Evolutionary conservation across 1,284 basidiomycete genomes (phyloP).

Genomic region (Salmacisia buchloeana): DNA sequence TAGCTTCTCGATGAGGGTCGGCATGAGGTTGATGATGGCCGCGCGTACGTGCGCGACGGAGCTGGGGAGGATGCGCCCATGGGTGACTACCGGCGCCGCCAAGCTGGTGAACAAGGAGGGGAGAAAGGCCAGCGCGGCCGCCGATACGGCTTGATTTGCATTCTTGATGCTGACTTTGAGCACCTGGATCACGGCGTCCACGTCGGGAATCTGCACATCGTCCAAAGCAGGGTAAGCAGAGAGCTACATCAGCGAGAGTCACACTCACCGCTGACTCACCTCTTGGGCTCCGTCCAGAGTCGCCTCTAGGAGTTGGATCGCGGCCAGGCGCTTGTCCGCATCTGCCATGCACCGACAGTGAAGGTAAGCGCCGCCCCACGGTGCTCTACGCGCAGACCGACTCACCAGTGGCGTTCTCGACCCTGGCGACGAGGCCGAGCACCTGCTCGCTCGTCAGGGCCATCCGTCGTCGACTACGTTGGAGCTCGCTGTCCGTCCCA

Average conservation of each 20-base stretch:
- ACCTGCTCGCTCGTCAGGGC: slow-evolving; percentile 5
- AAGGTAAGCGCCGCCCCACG: too few relatives aligned
- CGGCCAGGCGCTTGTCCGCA: slow-evolving; percentile 5
- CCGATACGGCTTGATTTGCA: slow-evolving; percentile 67
- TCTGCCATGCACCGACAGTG: neutral
- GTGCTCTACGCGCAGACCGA: too few relatives aligned
- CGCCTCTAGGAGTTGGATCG: neutral
- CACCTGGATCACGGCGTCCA: slow-evolving; percentile 28
- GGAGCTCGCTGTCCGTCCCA: too few relatives aligned
- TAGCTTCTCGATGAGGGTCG: slow-evolving; percentile 71
- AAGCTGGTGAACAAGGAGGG: slow-evolving; percentile 33
- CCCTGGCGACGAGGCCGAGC: neutral
- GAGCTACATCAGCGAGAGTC: too few relatives aligned
- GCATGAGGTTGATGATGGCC: slow-evolving; percentile 63
- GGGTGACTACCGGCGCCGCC: slow-evolving; percentile 33
- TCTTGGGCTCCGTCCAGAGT: neutral
- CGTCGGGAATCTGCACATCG: slow-evolving; percentile 21
- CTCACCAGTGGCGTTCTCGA: slow-evolving; percentile 5
- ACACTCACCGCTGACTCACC: neutral
- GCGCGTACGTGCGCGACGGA: slow-evolving; percentile 61
- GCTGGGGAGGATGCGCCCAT: slow-evolving; percentile 51
- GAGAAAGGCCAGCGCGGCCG: slow-evolving; percentile 43
- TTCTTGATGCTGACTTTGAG: slow-evolving; percentile 71
- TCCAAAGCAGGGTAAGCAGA: neutral
- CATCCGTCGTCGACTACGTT: too few relatives aligned